Base-by-base conservation (phyloP, 2,329 filamentous ascomycete species). In the Scytalidium lignicola region DNA sequence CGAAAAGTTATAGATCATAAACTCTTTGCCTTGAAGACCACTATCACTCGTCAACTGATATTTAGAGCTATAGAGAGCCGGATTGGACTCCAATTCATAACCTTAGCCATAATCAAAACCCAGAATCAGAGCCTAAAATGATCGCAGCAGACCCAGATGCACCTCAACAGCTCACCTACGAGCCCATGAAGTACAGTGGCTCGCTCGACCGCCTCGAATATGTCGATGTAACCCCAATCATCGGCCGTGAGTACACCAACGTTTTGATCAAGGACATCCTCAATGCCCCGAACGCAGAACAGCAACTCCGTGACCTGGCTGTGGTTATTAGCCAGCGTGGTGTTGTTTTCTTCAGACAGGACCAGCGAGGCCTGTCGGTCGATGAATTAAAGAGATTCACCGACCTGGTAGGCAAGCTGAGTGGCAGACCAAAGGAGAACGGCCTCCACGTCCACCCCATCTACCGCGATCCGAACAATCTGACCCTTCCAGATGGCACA, bases 281-380 rank as follows among this genome's bases (percentile, higher is more conserved):
- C 13, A 64, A 71, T 37, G 69, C 70, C 13, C 57, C 66, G 0
- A 69, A 74, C 49, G 56, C 67, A 0, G 71, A 76, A 20, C 65
- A 70, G 19, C 61, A 73, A 21, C 57, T 76, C 37, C 67, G 67
- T 8, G 74, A 75, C 49, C 61, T 76, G 15, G 73, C 72, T 19
- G 71, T 77, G 47, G 74, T 49, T 7, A 51, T 86, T 56, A 85
- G 82, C 2, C 76, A 80, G 50, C 77, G 84, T 1, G 83, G 83
- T n/a, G 83, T 86, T 3, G 81, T 86, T 41, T 85, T 86, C 67
- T 84, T 86, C 66, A 76, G 82, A 18, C 55, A 55, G 7, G 72
- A 75, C 21, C 83, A 87, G 50, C 70, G 82, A 59, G 67, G 69
- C 37, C 65, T 85, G 39, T 73, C 73, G 55, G 75, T 83, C 60